These are phyloP conservation scores for Neonectria faginata DNA, from an alignment of 2,329 filamentous ascomycete species.

Conservation along the genomic window DNA sequence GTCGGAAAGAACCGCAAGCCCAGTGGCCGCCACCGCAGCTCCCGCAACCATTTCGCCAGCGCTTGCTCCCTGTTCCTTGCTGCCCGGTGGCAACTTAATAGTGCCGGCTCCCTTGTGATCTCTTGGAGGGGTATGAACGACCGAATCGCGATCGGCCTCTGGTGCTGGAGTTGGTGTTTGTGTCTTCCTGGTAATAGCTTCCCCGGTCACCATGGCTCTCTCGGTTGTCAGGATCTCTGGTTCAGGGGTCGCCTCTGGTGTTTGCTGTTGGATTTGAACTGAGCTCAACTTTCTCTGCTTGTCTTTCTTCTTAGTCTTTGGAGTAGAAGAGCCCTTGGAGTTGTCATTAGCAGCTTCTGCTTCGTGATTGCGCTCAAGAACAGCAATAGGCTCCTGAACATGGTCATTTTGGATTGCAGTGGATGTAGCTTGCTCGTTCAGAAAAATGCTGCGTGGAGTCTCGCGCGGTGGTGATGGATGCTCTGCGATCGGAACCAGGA, in stretches of 20 bases:
- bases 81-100: not conserved
- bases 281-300: slow-evolving; percentile 35
- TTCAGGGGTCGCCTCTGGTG: slow-evolving; percentile 19
- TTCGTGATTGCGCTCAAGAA: slow-evolving; percentile 1
- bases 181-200: not conserved
- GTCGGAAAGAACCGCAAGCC: slow-evolving; percentile 48
- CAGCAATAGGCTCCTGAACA: slow-evolving; percentile 3
- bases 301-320: slow-evolving; percentile 49
- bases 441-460: not conserved
- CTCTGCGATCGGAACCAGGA: not conserved
- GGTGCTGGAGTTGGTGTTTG: slow-evolving; percentile 8
- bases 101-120: slow-evolving; percentile 13
- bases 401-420: not conserved
- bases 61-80: slow-evolving; percentile 22
- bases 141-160: not conserved
- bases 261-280: slow-evolving; percentile 16
- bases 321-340: slow-evolving; percentile 20
- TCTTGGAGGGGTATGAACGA: slow-evolving; percentile 16
- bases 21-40: slow-evolving; percentile 45
- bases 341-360: not conserved
- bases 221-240: slow-evolving; percentile 16
- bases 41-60: slow-evolving; percentile 31
- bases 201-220: slow-evolving; percentile 5
- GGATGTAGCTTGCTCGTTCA: not conserved
- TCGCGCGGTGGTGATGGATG: not conserved